Base-by-base conservation (phyloP, 305 asterid species). In the Solanum chacoense region DNA sequence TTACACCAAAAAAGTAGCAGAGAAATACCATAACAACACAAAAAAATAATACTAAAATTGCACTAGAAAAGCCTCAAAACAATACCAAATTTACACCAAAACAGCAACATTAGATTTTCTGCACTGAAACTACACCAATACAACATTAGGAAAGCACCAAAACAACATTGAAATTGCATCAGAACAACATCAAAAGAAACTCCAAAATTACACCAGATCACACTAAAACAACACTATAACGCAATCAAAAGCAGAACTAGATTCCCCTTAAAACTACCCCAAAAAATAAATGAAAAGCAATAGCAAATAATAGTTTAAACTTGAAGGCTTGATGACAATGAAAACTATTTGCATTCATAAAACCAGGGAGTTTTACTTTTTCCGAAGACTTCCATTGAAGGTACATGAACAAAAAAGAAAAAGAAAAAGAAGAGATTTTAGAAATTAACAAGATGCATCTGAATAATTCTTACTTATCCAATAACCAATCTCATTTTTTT, bases 81-180 rank as follows among this genome's bases (percentile, higher is more conserved):
- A 50, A 0, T 50, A 6, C n/a, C n/a, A 16, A 16, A 16, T 6
- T 16, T 6, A 50, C n/a, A 2, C 65, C 65, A 50, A 50, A 50
- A 16, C 0, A 2, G 9, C 1, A 50, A 0, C 65, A 45, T 13
- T 1, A 45, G 0, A 42, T 42, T 45, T 45, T 45, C 59, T 45
- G 0, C 59, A 45, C 59, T 45, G 59, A 13, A 45, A 45, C 7
- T 13, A 5, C 59, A 45, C 59, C 20, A 50, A 50, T 6, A 6
- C 8, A 50, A 3, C 8, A 50, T 0, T 50, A 5, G 22, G 16
- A 50, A 50, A 50, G 63, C 8, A 50, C 8, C 59, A 4, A 45
- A 45, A 45, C 59, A 45, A 42, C 20, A 42, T 0, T 5, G 20
- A 42, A 11, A 13, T 42, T 13, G 20, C 59, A 42, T 3, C 7